Evolutionary conservation across 345 rosid genomes (phyloP), one percentile per base, ranked within the genome.

Genomic region (Eucalyptus tenuipes): DNA sequence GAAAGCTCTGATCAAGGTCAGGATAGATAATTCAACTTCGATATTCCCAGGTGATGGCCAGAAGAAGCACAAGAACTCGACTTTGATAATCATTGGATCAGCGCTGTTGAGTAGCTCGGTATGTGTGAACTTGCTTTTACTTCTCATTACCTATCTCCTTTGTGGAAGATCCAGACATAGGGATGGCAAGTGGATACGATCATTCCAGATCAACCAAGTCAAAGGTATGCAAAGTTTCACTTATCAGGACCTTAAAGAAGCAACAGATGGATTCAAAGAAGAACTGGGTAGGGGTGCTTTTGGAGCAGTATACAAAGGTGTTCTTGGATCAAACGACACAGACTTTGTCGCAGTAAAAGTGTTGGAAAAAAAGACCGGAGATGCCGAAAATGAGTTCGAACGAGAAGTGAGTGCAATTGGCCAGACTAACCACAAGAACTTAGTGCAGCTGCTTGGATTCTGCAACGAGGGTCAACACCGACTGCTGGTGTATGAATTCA

Each of bases 261-360:
- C 93, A 29, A 91, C 94, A 6, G 59, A 75, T 25, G 45, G 89
- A 5, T 94, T 93, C 93, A 82, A 88, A 45, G 90, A 93, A 45
- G 89, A 88, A 82, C 87, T 94, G 29, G 95, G 95, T 6, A 88
- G 90, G 20, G 95, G 93, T 49, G 91, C 91, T 29, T 94, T 91
- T 85, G 92, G 92, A 17, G 85, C 88, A 20, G 94, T 93, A 33
- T 93, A 93, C 55, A 92, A 85, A 88, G 94, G 94, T 40, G 88
- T 87, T 25, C 79, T 90, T 12, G 31, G 37, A 42, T 17, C 4
- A 7, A 88, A 81, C 4, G 49, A 55, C 9, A n/a, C 10, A 33
- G 55, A 25, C 3, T 3, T 14, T 61, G 31, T 94, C 18, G 94
- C 94, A 27, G 93, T 90, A 7, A 89, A 93, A 87, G 91, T 68